Base-by-base conservation (phyloP, 2,329 filamentous ascomycete species). In the Beauveria australis region DNA sequence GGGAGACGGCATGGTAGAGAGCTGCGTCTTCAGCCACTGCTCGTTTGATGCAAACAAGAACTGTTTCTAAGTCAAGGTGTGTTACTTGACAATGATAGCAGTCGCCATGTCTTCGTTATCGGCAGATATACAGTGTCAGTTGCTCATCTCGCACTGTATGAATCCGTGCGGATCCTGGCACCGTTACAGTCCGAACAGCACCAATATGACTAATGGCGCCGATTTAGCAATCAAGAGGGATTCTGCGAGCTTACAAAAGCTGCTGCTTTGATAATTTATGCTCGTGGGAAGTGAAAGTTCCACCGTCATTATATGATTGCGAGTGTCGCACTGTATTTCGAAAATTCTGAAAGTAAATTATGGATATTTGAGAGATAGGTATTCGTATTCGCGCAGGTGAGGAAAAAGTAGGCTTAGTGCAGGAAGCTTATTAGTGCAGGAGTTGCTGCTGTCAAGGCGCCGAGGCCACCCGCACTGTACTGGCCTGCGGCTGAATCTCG, bases 1-100 rank as follows among this genome's bases (percentile, higher is more conserved):
- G 41, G 72, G 65, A 44, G 76, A 76, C 63, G 79, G 69, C 82
- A 84, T 84, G 62, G 69, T 77, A 69, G 62, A 69, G 76, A 69
- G 49, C 26, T 47, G 26, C 7, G 43, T 8, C 33, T 41, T 24
- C 24, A 33, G 9, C 40, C 41, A 37, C 60, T 33, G 28, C 49
- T 52, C 22, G 14, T 22, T 55, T n/a, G 37, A 14, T 52, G 37
- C 37, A 59, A 24, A 59, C 5, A 19, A 51, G 22, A 49, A 58
- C 10, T 59, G 47, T 33, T n/a, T 37, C 19, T 26, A 30, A 41
- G 22, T 33, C 19, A 16, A 57, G 46, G 19, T 30, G 24, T 59
- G 56, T 53, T 40, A 53, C 40, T 19, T 40, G 28, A 43, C 55
- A 54, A 49, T 33, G 30, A 49, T 30, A 40, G 37, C 5, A 3